Percentiles rank a stretch among this genome's conserved stretches.
phyloP scores from a whole-genome alignment of 2,329 filamentous ascomycete species.

The Microthyrium microscopicum region DNA sequence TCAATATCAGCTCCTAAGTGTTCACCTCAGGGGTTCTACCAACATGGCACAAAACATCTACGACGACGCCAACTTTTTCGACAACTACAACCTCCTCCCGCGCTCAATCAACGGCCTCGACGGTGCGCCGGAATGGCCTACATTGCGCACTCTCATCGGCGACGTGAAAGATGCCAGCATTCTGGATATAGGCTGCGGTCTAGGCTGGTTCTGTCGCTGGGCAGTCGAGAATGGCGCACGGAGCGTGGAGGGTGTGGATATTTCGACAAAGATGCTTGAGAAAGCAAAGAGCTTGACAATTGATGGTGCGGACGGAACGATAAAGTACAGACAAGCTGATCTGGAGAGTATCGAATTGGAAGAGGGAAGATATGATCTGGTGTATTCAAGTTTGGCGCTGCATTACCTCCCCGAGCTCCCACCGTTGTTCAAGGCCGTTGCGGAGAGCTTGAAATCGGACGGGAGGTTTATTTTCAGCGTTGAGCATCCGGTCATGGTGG shows the following conservation, averaged over 20 bases:
- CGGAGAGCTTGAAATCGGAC: too few species aligned
- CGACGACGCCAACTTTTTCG: not conserved
- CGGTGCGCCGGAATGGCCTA: not conserved
- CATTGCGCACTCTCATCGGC: not conserved
- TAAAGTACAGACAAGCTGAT: not conserved
- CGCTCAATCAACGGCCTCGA: not conserved
- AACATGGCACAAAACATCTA: not conserved
- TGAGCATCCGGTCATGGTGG: constrained; percentile 1
- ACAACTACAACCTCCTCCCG: not conserved
- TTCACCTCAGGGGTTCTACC: too few species aligned
- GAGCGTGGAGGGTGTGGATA: not conserved
- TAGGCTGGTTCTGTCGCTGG: not conserved
- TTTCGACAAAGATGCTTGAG: not conserved
- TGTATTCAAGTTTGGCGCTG: not conserved
- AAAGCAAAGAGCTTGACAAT: not conserved
- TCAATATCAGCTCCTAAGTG: too few species aligned
- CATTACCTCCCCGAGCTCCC: too few species aligned
- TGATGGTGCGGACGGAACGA: not conserved
- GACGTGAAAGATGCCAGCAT: not conserved
- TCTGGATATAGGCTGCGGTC: not conserved
- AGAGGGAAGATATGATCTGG: not conserved
- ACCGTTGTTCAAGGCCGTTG: too few species aligned
- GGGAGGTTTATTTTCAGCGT: not conserved
- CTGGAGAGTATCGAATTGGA: not conserved
- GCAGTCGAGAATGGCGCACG: not conserved